Evolutionary conservation across 2,329 filamentous ascomycete genomes (phyloP).

Genomic region (Trichoderma brevicompactum): DNA sequence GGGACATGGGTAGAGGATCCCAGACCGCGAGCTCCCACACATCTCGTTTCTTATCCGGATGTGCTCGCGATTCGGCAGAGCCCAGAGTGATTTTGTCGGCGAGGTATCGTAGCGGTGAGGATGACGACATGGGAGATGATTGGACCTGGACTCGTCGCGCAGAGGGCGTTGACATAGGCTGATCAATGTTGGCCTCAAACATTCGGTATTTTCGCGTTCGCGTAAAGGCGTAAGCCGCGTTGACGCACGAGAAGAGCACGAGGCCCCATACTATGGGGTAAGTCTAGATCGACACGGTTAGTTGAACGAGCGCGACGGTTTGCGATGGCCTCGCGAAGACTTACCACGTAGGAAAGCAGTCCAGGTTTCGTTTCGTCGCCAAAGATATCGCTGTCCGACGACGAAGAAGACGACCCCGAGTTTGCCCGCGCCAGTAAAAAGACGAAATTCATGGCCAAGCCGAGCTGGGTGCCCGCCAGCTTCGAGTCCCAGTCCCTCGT

Average conservation of each 20-base stretch:
- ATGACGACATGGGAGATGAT: conserved; percentile 73
- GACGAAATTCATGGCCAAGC: conserved; percentile 74
- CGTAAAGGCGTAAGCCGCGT: conserved; percentile 80
- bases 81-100: conserved; percentile 68
- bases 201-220: conserved; percentile 86
- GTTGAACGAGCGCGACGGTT: conserved; percentile 22
- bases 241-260: conserved; percentile 67
- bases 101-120: conserved; percentile 76
- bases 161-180: conserved; percentile 76
- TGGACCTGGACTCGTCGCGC: conserved; percentile 87
- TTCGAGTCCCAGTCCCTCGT: conserved; percentile 89
- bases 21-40: conserved; percentile 95
- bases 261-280: conserved; percentile 73
- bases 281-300: conserved; percentile 52
- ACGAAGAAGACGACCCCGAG: conserved; percentile 50
- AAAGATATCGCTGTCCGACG: conserved; percentile 79
- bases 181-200: conserved; percentile 84
- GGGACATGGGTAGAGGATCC: conserved; percentile 85
- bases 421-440: conserved; percentile 87
- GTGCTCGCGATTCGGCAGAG: conserved; percentile 78
- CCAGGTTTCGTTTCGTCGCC: conserved; percentile 67
- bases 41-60: conserved; percentile 80
- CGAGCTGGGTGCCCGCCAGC: conserved; percentile 74
- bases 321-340: conserved; percentile 36
- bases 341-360: conserved; percentile 64